Evolutionary conservation across 805 yeast genomes (phyloP).

Genomic region (Monosporozyma yasuniensis): DNA sequence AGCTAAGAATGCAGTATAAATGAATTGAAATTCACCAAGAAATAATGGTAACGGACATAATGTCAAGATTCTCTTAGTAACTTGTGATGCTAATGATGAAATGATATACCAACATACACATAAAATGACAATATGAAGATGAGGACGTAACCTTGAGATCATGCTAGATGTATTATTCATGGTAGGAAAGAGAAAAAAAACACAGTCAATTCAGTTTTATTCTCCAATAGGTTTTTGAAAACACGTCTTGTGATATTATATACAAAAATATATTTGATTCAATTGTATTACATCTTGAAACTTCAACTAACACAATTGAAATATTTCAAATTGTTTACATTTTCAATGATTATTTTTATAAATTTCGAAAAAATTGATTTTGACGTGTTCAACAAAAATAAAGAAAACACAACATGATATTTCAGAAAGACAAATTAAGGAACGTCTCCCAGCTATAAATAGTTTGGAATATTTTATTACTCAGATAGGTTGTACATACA

Average conservation of each 20-base stretch:
- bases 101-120: slow-evolving; percentile 55
- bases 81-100: slow-evolving; percentile 56
- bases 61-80: slow-evolving; percentile 47
- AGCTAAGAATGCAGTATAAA: slow-evolving; percentile 41
- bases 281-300: no score
- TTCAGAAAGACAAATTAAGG: neutral
- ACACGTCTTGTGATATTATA: no score
- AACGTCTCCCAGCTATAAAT: neutral
- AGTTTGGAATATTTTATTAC: neutral
- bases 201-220: no score
- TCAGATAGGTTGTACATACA: neutral
- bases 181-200: neutral
- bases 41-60: slow-evolving; percentile 54
- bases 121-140: slow-evolving; percentile 30
- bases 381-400: neutral
- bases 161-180: neutral
- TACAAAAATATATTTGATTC: neutral
- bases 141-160: slow-evolving; percentile 8
- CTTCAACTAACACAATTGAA: no score
- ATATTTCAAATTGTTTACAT: no score
- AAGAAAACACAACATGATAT: neutral
- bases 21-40: slow-evolving; percentile 55
- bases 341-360: no score
- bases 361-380: no score
- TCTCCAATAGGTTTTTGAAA: no score